Base-by-base conservation (phyloP, 2,329 filamentous ascomycete species). In the Trichoderma simmonsii region DNA sequence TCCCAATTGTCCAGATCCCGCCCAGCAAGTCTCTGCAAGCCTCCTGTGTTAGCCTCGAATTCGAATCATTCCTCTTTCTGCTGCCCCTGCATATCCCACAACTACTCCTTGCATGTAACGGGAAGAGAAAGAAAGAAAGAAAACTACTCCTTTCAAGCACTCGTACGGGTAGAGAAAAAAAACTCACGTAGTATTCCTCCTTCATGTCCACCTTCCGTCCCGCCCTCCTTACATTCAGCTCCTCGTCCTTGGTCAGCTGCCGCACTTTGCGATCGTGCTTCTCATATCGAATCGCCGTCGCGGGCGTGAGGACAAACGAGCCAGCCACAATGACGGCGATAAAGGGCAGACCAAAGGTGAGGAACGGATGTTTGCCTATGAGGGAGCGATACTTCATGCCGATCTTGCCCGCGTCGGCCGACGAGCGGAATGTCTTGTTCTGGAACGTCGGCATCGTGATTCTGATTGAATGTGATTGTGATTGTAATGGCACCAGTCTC, bases 1-100 rank as follows among this genome's bases (percentile, higher is more conserved):
- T 98, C 95, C 96, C 96, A 99, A 79, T 94, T 89, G 78, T 99
- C 95, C 73, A 98, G 84, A 79, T 98, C 96, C 81, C 97, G 97
- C 36, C 93, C 93, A 93, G 85, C 76, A 57, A 79, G 75, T 70
- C 78, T 77, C 80, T 81, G 72, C 73, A 34, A 34, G 15, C 18
- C 28, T 48, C 30, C 61, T 48, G 56, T 68, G 66, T 65, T 8
- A 71, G 59, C 61, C 57, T 70, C 34, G 18, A 59, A 43, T 39
- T 18, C 6, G 7, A 43, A 21, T 57, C 24, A 26, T 30, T 21
- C 18, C 24, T 39, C 8, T 15, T 43, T 30, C 24, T 28, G 8
- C n/a, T 48, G 15, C 32, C 48, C 43, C 21, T 43, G 43, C 24
- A 30, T 39, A 39, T 59, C 26, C 43, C 12, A 28, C 34, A n/a